Percentiles rank a stretch among this genome's conserved stretches.
Evolutionary conservation across 352 stramenopile species (phyloP).

Genomic region (Phytopythium mirpurense): DNA sequence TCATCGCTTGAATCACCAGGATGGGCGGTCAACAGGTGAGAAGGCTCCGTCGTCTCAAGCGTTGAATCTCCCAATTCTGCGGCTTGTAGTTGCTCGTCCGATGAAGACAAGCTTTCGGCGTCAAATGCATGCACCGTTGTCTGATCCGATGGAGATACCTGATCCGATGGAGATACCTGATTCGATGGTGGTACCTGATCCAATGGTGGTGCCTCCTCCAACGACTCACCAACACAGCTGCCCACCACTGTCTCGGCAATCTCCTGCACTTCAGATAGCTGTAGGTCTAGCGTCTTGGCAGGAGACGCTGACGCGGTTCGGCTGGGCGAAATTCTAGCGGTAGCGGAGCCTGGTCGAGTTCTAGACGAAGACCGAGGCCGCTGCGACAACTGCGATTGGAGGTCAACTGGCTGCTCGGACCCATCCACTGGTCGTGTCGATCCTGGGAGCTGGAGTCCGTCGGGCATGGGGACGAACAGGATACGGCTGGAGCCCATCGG

Average conservation of each 20-base stretch:
- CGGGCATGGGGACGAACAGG: constrained; percentile 35
- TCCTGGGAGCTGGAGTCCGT: constrained; percentile 14
- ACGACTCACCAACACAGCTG: not conserved
- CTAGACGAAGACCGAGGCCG: not conserved
- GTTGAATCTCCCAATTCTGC: not conserved
- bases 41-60: not conserved
- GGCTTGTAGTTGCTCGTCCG: not conserved
- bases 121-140: not conserved
- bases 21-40: not conserved
- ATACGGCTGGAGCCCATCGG: constrained; percentile 37
- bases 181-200: too few species aligned
- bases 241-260: not conserved
- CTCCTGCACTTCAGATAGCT: not conserved
- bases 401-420: not conserved
- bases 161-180: too few species aligned
- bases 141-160: not conserved
- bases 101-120: not conserved
- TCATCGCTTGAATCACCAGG: not conserved
- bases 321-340: not conserved
- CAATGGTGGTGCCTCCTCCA: not conserved
- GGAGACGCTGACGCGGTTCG: not conserved
- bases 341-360: not conserved
- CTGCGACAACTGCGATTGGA: not conserved
- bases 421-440: not conserved
- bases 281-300: not conserved